phyloP scores from a whole-genome alignment of 139 green algal genomes.

The Coelastrella sp. region DNA sequence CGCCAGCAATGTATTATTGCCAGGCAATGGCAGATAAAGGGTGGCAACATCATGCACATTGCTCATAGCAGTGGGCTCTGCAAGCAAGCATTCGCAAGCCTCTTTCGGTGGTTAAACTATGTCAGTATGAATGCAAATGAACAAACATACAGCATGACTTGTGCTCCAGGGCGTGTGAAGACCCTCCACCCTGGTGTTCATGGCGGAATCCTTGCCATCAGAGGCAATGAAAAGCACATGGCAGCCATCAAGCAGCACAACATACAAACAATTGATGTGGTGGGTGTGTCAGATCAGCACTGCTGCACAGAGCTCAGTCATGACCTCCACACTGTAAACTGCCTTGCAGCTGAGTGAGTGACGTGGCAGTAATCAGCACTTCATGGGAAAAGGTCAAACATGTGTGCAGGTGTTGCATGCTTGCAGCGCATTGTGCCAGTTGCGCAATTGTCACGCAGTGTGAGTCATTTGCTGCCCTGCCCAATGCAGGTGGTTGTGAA shows the following conservation, averaged over 20 bases:
- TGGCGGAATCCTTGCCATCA: conserved; percentile 95
- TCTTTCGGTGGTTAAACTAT: no score
- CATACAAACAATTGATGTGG: conserved; percentile 96
- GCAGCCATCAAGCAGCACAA: conserved; percentile 83
- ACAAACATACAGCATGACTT: background rate
- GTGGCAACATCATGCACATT: no score
- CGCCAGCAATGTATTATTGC: no score
- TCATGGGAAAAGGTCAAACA: background rate
- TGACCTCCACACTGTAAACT: no score
- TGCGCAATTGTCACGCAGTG: background rate
- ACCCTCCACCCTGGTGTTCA: conserved; percentile 98
- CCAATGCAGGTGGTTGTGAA: conserved; percentile 89
- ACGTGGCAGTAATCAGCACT: background rate
- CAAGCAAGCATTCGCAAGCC: no score
- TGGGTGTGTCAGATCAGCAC: conserved; percentile 29
- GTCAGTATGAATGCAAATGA: no score
- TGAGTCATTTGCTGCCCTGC: background rate
- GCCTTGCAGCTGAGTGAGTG: no score
- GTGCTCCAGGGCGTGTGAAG: conserved; percentile 92
- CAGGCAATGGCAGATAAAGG: no score
- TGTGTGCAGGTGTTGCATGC: no score
- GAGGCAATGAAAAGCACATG: conserved; percentile 88
- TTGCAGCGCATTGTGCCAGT: background rate
- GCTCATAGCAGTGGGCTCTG: no score
- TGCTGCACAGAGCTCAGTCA: background rate